phyloP scores from a whole-genome alignment of 2,329 filamentous ascomycete species.

The Penicillium sclerotiorum region DNA sequence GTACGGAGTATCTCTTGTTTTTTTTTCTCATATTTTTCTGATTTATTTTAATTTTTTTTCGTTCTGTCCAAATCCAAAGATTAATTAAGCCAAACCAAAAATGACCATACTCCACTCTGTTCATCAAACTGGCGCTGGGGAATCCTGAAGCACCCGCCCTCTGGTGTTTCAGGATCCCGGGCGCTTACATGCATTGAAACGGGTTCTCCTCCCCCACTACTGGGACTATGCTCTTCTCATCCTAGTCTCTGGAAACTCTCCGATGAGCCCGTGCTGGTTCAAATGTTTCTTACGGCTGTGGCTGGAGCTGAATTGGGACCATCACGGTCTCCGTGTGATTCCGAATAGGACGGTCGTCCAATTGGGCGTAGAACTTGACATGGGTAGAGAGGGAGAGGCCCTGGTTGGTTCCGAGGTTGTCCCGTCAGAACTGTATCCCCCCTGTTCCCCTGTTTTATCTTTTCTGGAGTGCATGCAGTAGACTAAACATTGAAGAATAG shows the following conservation, averaged over 20 bases:
- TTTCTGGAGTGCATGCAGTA: constrained; percentile 19
- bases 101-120: constrained; percentile 4
- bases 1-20: too few species aligned
- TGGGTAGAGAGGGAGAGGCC: background rate
- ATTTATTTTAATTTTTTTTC: background rate
- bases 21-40: background rate
- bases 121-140: constrained; percentile 40
- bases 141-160: constrained; percentile 39
- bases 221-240: background rate
- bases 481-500: too few species aligned
- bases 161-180: constrained; percentile 36
- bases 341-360: background rate
- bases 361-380: background rate
- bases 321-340: constrained; percentile 7
- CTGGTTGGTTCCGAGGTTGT: constrained; percentile 9
- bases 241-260: constrained; percentile 11
- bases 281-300: constrained; percentile 16
- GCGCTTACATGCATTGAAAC: constrained; percentile 35
- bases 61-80: background rate
- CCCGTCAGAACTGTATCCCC: constrained; percentile 3
- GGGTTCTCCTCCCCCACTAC: constrained; percentile 5
- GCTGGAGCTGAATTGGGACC: constrained; percentile 16
- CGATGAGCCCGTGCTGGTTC: constrained; percentile 15
- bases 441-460: background rate
- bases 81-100: too few species aligned